Base-by-base conservation (phyloP, 2,329 filamentous ascomycete genomes). In the Diplodia mutila region DNA sequence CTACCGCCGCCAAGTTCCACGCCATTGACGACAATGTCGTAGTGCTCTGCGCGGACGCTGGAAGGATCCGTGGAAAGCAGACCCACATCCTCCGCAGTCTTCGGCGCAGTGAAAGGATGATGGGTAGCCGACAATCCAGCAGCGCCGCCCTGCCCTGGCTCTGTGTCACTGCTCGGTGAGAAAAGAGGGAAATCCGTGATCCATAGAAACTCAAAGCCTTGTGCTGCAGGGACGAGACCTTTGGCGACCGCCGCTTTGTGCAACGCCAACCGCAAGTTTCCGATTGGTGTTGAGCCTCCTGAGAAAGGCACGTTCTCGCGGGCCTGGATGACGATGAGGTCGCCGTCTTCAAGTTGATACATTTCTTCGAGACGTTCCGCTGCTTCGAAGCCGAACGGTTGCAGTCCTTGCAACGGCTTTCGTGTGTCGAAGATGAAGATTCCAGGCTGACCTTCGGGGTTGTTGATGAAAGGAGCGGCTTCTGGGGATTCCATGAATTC, bases 1-100 rank as follows among this genome's bases (percentile, higher is more conserved):
- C 92, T 97, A 39, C 95, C 96, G 12, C 95, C 95, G 29, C 95
- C 95, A 1, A 99, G 86, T 79, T 99, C 95, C 5, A 97, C 88
- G 4, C 95, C 95, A 76, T 99, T 99, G 73, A 98, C 87, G 0
- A 99, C 94, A 16, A 99, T 88, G 73, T 99, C 95, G 80, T 97
- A 99, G 76, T 97, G 94, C 73, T 97, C 94, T 3, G 91, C 96
- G 72, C 86, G 87, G 1, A 88, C 93, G 55, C 85, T 80, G 0
- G 93, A 83, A 0, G 95, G 94, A 49, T 93, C 85, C 0, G 85
- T 89, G 46, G 89, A 83, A 1, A 98, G 86, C 0, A 92, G 80
- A 48, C 93, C 89, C 18, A 97, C 86, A 75, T 98, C 94, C 4
- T 83, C 81, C 0, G 85, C 78, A 0, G 87, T 87, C 42, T 91